Base-by-base conservation (phyloP, 106 monocot species). In the Gastrodia elata region DNA sequence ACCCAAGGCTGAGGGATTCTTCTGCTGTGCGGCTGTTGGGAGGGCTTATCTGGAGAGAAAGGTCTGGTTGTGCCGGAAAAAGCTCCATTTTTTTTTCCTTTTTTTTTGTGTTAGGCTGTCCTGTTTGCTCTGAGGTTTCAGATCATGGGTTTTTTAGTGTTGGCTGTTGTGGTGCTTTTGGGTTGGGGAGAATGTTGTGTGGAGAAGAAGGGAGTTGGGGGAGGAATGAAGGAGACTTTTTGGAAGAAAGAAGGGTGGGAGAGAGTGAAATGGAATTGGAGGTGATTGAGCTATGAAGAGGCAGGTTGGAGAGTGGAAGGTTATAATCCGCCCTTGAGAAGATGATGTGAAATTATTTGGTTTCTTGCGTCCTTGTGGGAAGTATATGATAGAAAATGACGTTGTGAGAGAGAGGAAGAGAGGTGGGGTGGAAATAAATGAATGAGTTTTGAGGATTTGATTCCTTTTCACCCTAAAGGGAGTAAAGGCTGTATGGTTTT, bases 31-130 rank as follows among this genome's bases (percentile, higher is more conserved):
- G 80, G 72, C 39, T 80, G 71, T 43, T 77, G 32, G 89, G 84
- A 6, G 86, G 82, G 70, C 89, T 89, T 42, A 89, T 86, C 41
- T 89, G 89, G n/a, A 89, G 80, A 2, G 86, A 84, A 14, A 89
- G 71, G 71, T 89, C 89, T 14, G 84, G 89, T 46, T 89, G 89
- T 10, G 77, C 81, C 2, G 86, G 82, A 67, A 86, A 89, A 3
- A 89, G 75, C 75, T 89, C 89, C 89, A 89, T 89, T 8, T 8
- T 71, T 44, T 4, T 41, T 38, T 49, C 35, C 36, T 70, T 24
- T 27, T 9, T 16, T 18, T 77, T 55, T 5, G 52, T 22, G 25
- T 77, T 58, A 43, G 36, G 70, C 24, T 52, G 52, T 30, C 41
- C 57, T 58, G 33, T 9, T 43, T 22, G 30, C 30, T 61, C 32